Evolutionary conservation across 2,329 filamentous ascomycete genomes (phyloP).

Genomic region (Aspergillus sp.): DNA sequence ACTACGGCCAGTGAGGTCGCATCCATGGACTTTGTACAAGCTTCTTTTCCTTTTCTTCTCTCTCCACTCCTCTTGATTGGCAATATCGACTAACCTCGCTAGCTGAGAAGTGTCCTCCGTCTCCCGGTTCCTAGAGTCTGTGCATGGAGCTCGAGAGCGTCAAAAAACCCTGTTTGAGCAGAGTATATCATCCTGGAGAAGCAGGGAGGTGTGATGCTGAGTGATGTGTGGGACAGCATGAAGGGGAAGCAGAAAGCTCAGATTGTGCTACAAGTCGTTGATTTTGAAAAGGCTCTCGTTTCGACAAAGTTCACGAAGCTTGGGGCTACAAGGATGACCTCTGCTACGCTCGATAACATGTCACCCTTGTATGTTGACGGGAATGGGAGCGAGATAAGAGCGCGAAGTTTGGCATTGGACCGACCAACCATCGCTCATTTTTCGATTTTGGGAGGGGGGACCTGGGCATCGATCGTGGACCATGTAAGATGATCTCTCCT

Average conservation of each 20-base stretch:
- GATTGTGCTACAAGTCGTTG: conserved; percentile 19
- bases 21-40: conserved; percentile 16
- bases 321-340: conserved; percentile 19
- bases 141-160: conserved; percentile 1
- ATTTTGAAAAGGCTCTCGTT: conserved; percentile 3
- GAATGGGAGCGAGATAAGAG: not conserved
- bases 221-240: conserved; percentile 19
- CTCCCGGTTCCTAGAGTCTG: conserved; percentile 20
- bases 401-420: conserved; percentile 24
- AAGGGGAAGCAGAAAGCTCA: conserved; percentile 11
- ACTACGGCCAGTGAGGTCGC: conserved; percentile 23
- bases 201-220: conserved; percentile 17
- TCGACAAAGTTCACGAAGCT: conserved; percentile 15
- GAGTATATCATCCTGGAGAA: conserved; percentile 11
- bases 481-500: conserved; percentile 8
- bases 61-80: no score
- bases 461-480: conserved; percentile 5
- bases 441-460: conserved; percentile 20
- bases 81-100: conserved; percentile 5
- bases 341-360: conserved; percentile 1
- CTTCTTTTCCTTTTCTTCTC: conserved; percentile 1
- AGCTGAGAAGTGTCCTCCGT: conserved; percentile 9
- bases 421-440: conserved; percentile 22
- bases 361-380: not conserved
- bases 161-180: conserved; percentile 1